Conservation (phyloP, 2,329 filamentous ascomycete species). For the Neophaeococcomyces mojaviensis region DNA sequence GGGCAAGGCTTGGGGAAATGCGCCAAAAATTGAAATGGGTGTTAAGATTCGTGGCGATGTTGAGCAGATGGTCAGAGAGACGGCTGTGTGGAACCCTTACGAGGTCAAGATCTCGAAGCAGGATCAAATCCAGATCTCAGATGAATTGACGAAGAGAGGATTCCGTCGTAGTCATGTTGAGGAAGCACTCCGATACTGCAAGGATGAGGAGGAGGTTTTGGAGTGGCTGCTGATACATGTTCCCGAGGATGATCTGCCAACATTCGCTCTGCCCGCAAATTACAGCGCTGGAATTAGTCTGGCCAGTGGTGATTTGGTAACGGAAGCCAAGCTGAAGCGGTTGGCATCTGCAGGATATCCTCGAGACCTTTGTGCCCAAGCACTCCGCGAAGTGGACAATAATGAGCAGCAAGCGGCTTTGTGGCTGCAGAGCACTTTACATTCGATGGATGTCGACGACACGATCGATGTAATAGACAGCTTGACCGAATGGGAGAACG, state of each 20-base stretch:
- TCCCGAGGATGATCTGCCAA: conserved; percentile 90
- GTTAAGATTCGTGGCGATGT: conserved; percentile 69
- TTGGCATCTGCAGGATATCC: conserved; percentile 80
- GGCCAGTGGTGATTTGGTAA: conserved; percentile 70
- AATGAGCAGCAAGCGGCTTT: conserved; percentile 74
- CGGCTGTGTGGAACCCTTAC: conserved; percentile 82
- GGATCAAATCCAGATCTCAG: conserved; percentile 55
- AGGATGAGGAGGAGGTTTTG: conserved; percentile 82
- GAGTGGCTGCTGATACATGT: conserved; percentile 97
- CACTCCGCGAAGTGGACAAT: conserved; percentile 61
- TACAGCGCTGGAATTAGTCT: conserved; percentile 88
- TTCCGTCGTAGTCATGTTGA: conserved; percentile 86
- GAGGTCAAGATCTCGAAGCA: conserved; percentile 55
- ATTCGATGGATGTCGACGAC: conserved; percentile 14
- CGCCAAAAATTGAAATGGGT: conserved; percentile 90
- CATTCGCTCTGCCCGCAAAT: conserved; percentile 83
- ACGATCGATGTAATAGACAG: conserved; percentile 20
- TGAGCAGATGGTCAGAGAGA: conserved; percentile 68
- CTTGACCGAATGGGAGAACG: conserved; percentile 68
- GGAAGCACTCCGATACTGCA: conserved; percentile 80
- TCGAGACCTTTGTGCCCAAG: conserved; percentile 69
- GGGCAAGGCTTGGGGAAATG: conserved; percentile 68
- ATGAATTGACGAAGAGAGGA: conserved; percentile 68
- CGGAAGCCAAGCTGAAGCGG: conserved; percentile 74
- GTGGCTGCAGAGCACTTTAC: conserved; percentile 63